Evolutionary conservation across 768 basidiomycete species (phyloP), one percentile per base, ranked within the genome.

Genomic region (Lactarius akahatsu): DNA sequence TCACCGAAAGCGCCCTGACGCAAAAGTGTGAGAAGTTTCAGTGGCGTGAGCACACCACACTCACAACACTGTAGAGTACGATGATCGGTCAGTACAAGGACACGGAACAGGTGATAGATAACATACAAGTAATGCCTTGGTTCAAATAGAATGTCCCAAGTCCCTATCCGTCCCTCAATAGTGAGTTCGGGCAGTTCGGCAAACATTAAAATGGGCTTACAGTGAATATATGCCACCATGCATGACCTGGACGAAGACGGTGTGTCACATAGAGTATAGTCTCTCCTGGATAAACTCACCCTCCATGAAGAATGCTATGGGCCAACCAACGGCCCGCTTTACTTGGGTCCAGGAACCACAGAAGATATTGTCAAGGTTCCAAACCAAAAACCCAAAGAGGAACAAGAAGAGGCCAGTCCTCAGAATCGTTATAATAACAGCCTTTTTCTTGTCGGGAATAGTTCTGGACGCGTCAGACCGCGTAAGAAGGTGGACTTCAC

Each of bases 301-400:
- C 78, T 90, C 89, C 9, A 90, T 75, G 26, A 89, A 67, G 71
- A 90, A 89, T 7, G 87, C 88, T 15, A 73, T 65, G 9, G 89
- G 89, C 87, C 87, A 89, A 0, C 87, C 86, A 10, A 89, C 55
- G 9, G 69, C 60, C 3, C 80, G 72, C 72, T 89, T 90, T 82
- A 83, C 84, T 10, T 71, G 65, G 10, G 86, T 88, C 57, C 90
- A 71, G 18, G 75, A 74, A 60, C 79, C 78, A 73, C 91, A 94
- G 70, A 88, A 91, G 10, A 89, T 79, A 70, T 92, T 92, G 74
- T 94, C 91, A 68, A 92, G 69, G 72, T 92, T 94, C 91, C 90
- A 92, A 28, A 91, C 77, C 15, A 85, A 73, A 73, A 92, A 92
- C 0, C 88, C 91, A 7, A 85, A 71, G 0, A 80, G 78, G 72